phyloP scores from a whole-genome alignment of 306 rosid species.

The Geum urbanum region DNA sequence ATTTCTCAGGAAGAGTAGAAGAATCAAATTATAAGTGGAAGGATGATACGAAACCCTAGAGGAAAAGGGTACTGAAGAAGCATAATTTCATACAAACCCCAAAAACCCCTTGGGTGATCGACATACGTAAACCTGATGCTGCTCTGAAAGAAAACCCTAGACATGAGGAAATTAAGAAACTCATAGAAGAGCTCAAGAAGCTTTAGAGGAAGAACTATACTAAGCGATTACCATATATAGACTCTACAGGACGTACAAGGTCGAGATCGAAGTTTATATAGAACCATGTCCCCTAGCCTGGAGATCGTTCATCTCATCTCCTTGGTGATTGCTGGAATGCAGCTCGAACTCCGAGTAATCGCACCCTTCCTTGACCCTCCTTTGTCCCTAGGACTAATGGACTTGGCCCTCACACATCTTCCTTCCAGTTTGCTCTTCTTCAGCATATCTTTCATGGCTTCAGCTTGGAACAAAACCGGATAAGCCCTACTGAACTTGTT shows the following conservation, averaged over 20 bases:
- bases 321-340: slow-evolving; percentile 78
- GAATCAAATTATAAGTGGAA: not conserved
- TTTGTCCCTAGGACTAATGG: slow-evolving; percentile 76
- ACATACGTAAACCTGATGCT: not conserved
- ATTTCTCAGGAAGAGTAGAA: not conserved
- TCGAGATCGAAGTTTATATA: slow-evolving; percentile 2
- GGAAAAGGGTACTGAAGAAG: slow-evolving; percentile 5
- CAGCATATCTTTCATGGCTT: slow-evolving; percentile 89
- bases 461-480: slow-evolving; percentile 81
- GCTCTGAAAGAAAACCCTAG: not conserved
- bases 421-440: slow-evolving; percentile 67
- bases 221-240: slow-evolving; percentile 1
- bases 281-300: slow-evolving; percentile 8
- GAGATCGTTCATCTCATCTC: slow-evolving; percentile 31
- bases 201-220: not conserved
- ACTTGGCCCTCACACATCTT: slow-evolving; percentile 49
- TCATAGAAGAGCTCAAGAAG: not conserved
- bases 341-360: slow-evolving; percentile 80
- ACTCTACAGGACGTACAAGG: not conserved
- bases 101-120: slow-evolving; percentile 1
- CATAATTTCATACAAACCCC: not conserved
- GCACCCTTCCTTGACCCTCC: slow-evolving; percentile 49
- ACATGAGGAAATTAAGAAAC: not conserved
- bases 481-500: slow-evolving; percentile 79
- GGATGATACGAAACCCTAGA: not conserved